These are phyloP conservation scores for Clarireedia paspali DNA, from an alignment of 2,329 filamentous ascomycete species.

Conservation along the genomic window DNA sequence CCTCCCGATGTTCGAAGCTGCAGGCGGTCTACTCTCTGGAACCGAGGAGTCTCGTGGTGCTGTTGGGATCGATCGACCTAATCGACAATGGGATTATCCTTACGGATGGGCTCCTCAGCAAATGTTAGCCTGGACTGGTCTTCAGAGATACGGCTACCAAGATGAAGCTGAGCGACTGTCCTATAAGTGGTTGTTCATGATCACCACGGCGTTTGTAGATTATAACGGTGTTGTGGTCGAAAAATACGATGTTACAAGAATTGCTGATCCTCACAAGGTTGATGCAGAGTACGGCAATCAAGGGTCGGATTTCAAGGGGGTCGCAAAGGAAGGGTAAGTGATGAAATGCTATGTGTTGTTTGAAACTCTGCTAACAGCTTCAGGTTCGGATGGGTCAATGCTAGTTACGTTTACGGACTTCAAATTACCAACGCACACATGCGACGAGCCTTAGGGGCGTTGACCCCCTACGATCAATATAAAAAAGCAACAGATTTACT, in stretches of 20 bases:
- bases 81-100: slow-evolving; percentile 96
- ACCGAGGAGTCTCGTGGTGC: slow-evolving; percentile 81
- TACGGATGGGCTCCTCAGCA: slow-evolving; percentile 99
- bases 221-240: slow-evolving; percentile 98
- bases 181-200: slow-evolving; percentile 98
- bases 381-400: slow-evolving; percentile 98
- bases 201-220: slow-evolving; percentile 95
- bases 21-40: slow-evolving; percentile 81
- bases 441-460: slow-evolving; percentile 76
- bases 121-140: slow-evolving; percentile 92
- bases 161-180: slow-evolving; percentile 83
- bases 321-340: slow-evolving; percentile 88
- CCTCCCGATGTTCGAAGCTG: slow-evolving; percentile 79
- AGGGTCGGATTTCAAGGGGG: slow-evolving; percentile 88
- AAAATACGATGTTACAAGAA: slow-evolving; percentile 94
- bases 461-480: slow-evolving; percentile 56
- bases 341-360: not conserved
- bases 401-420: slow-evolving; percentile 90
- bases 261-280: slow-evolving; percentile 84
- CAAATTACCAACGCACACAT: slow-evolving; percentile 84
- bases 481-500: slow-evolving; percentile 12
- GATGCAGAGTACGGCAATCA: slow-evolving; percentile 98
- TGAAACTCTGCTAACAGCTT: slow-evolving; percentile 19
- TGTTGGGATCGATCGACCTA: slow-evolving; percentile 74
- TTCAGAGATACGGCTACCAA: slow-evolving; percentile 85